Evolutionary conservation across 1,139 yeast species (phyloP), one percentile per base, ranked within the genome.

Genomic region (Blastobotrys indianensis): DNA sequence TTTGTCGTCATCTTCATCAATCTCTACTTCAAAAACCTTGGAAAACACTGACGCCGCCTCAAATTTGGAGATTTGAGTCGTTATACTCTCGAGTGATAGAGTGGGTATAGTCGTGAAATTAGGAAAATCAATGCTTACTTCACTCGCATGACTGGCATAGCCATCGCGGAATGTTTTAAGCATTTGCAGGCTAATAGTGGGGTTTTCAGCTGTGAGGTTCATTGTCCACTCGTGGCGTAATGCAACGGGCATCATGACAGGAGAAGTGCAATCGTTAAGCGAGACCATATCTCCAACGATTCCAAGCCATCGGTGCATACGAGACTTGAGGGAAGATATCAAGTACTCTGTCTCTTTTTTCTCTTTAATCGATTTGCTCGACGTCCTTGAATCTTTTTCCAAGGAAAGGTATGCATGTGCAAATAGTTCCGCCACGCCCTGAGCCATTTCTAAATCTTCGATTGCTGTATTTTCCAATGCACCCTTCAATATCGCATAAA

Each of bases 11-110:
- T 42, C 63, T 23, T 56, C 57, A 2, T 56, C 43, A 13, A 45
- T 48, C 4, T 34, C 42, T 20, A 29, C 32, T n/a, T 53, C 55
- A 43, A 83, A 70, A 2, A 82, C 74, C 39, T 71, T 72, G 11
- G 86, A 75, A 60, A 87, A 85, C 25, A 82, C 75, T 0, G 84
- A 70, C 39, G 85, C 73, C 0, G 87, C 85, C 15, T 79, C 75
- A 11, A 82, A 68, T 34, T 84, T 82, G 1, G 87, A 80, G 13
- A 81, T 67, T 55, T 86, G 90, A 1, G 78, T 70, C 37, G 72
- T 72, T 3, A 86, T 72, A 9, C 77, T 72, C 1, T 70, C 67
- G 3, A 65, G 46, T 35, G 76, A 79, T 2, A 90, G 65, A 0
- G 71, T 69, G 2, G 88, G 82, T n/a, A 92, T 76, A 48, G 74